Base-by-base conservation (phyloP, 2,329 filamentous ascomycete genomes). In the Neofusicoccum umdonicola region DNA sequence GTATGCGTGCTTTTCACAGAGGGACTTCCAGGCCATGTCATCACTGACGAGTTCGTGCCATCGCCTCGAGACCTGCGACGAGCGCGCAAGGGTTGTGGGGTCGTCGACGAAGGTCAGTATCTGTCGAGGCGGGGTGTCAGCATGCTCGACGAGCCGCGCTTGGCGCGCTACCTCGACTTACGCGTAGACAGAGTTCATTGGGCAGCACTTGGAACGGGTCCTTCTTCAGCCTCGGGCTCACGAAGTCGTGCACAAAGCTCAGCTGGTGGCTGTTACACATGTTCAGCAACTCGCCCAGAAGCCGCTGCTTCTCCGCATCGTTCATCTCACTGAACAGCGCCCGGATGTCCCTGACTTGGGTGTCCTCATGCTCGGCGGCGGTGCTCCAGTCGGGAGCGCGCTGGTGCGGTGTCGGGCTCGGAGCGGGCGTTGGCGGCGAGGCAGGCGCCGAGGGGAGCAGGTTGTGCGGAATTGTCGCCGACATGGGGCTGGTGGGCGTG, bases 41-140 rank as follows among this genome's bases (percentile, higher is more conserved):
- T 99, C 95, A 74, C 90, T 94, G 57, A 99, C 84, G 7, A 99
- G 84, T 77, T 97, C 93, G 68, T 92, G 87, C 95, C 95, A 99
- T 76, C 93, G 87, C 68, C 88, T 88, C 62, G 95, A 99, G n/a
- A 99, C 95, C 76, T 98, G 94, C 4, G 94, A 97, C 61, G 95
- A 91, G 74, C 95, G 87, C 44, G 93, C 94, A 52, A 99, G 84
- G 2, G 96, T 96, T 75, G 93, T 95, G 1, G 95, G 93, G 73
- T 99, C 95, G 73, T 99, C 95, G 73, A 99, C 94, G 76, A 96
- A 99, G 48, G 94, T 96, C 58, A 99, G 84, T 68, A 99, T 91
- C 90, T 97, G 72, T 41, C 57, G 34, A n/a, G 51, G 42, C n/a
- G 52, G 58, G 34, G 65, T 31, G 27, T 65, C 61, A 67, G 63